Evolutionary conservation across 2,329 filamentous ascomycete genomes (phyloP).

Genomic region (Dryadomyces quercivorus): DNA sequence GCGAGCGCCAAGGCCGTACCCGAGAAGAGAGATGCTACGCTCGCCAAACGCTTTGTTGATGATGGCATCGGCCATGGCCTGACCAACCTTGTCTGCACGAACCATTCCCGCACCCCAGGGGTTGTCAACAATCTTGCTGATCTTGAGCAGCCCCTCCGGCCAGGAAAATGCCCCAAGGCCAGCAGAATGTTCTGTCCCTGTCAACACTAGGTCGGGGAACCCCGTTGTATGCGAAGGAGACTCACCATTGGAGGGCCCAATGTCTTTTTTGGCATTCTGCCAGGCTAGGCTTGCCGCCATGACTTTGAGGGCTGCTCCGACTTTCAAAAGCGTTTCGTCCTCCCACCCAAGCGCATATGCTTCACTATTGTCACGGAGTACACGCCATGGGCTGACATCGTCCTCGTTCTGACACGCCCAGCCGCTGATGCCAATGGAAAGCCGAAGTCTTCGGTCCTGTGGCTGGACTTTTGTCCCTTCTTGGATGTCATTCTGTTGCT

Average conservation of each 20-base stretch:
- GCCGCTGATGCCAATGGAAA: constrained; percentile 74
- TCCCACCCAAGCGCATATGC: constrained; percentile 80
- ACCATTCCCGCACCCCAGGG: constrained; percentile 67
- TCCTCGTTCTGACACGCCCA: constrained; percentile 66
- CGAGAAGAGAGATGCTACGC: constrained; percentile 66
- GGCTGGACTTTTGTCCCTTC: constrained; percentile 40
- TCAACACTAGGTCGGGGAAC: neutral
- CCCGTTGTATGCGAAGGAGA: neutral
- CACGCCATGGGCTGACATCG: constrained; percentile 65
- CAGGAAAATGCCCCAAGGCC: constrained; percentile 23
- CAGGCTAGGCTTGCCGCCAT: constrained; percentile 75
- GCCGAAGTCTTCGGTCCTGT: constrained; percentile 56
- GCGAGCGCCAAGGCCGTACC: constrained; percentile 71
- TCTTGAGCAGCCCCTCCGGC: constrained; percentile 51
- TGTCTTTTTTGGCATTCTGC: constrained; percentile 48
- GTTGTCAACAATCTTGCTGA: constrained; percentile 68
- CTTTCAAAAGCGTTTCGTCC: constrained; percentile 59
- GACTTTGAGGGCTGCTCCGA: constrained; percentile 66
- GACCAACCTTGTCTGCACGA: constrained; percentile 60
- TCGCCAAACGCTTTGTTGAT: constrained; percentile 76
- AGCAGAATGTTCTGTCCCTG: constrained; percentile 1
- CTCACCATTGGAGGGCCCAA: constrained; percentile 34
- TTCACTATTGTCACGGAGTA: constrained; percentile 61
- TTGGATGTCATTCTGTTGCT: constrained; percentile 26
- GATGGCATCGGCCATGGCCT: constrained; percentile 66